Conservation (phyloP, 495 filamentous ascomycete genomes). For the Neohortaea acidophila region DNA sequence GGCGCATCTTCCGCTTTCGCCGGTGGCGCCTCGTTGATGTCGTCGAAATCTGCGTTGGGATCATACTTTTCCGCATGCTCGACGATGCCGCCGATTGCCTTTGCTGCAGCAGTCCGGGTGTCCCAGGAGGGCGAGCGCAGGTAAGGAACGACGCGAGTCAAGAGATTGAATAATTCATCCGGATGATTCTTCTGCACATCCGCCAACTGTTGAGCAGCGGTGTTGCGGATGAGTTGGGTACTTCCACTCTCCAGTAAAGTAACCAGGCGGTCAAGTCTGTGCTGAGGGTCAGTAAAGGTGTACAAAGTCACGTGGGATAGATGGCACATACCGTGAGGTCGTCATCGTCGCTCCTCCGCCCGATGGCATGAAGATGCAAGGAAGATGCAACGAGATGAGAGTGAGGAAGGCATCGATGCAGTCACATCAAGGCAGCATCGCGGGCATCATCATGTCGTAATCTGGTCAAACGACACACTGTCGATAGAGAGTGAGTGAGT, state of each 20-base stretch:
- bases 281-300: neutral
- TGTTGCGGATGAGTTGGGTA: constrained; percentile 85
- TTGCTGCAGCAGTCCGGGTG: constrained; percentile 76
- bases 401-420: too few species aligned
- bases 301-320: neutral
- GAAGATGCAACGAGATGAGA: too few species aligned
- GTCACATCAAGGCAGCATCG: too few species aligned
- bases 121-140: constrained; percentile 90
- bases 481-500: too few species aligned
- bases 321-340: constrained; percentile 5
- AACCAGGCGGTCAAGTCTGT: constrained; percentile 13
- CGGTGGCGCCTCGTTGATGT: constrained; percentile 23
- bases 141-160: constrained; percentile 91
- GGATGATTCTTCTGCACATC: constrained; percentile 97
- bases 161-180: constrained; percentile 88
- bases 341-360: constrained; percentile 4
- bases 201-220: constrained; percentile 86
- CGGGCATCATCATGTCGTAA: too few species aligned
- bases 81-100: constrained; percentile 82
- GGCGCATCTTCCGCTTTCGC: constrained; percentile 27
- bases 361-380: too few species aligned
- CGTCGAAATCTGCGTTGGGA: constrained; percentile 50
- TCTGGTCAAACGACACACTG: too few species aligned
- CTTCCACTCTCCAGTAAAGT: constrained; percentile 94
- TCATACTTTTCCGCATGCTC: constrained; percentile 78